Evolutionary conservation across 2,329 filamentous ascomycete genomes (phyloP), one percentile per base, ranked within the genome.

Genomic region (Aspergillus oerlinghausenensis): DNA sequence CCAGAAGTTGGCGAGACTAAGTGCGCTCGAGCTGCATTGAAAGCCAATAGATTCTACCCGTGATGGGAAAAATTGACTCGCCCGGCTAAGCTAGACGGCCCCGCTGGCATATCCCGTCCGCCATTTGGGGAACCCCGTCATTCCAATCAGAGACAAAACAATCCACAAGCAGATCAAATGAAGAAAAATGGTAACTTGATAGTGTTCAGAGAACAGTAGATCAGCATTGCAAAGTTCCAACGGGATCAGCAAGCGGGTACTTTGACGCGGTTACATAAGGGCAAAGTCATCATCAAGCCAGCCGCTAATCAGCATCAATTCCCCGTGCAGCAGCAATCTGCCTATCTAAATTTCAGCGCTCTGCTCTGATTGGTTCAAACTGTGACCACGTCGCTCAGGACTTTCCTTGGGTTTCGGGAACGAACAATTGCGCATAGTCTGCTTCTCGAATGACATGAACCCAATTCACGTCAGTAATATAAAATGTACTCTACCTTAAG

Each of bases 61-160:
- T 55, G 54, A 60, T 47, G 57, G 56, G 54, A 60, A 52, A 52
- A 57, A 62, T 64, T 64, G 62, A 60, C 63, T 63, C 55, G 58
- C 59, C 43, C 58, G 63, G 56, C 57, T 64, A 59, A 55, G 43
- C 60, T 62, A 61, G 59, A 57, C 61, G 60, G 63, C 58, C 61
- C 63, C 63, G 59, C 63, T 56, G 60, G 49, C 57, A n/a, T 57
- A 58, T 65, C 63, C 63, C 63, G 61, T 60, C 61, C 59, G 57
- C 62, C 61, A 61, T 59, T 63, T 63, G 60, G 61, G 60, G 56
- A 45, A 54, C 54, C 47, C 50, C 48, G 28, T 55, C 35, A 45
- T 55, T 38, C 51, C 57, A 55, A 19, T 50, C 29, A 32, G 51
- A 35, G 56, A 58, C 51, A 60, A 38, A 14, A 5, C 11, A 17